A percentile compares a stretch with the other conserved stretches of the same genome.
These are phyloP conservation scores for Drechslerella stenobrocha DNA, from an alignment of 2,329 filamentous ascomycete species.

Conservation along the genomic window DNA sequence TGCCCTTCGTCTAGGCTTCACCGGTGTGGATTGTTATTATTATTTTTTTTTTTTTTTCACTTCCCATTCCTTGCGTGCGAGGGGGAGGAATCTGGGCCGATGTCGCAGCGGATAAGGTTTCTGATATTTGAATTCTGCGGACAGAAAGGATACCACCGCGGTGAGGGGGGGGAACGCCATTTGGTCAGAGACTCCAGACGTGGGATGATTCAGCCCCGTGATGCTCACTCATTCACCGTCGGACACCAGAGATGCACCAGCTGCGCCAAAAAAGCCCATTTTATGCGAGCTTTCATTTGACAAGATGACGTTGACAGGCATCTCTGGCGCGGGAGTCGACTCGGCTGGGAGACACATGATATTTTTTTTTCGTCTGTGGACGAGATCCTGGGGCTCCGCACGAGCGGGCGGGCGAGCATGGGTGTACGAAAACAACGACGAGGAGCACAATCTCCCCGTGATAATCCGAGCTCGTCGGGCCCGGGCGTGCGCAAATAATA, in stretches of 20 bases:
- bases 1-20: conserved; percentile 28
- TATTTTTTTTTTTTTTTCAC: too few species aligned
- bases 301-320: conserved; percentile 37
- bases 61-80: conserved; percentile 12
- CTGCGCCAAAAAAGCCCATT: too few species aligned
- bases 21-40: conserved; percentile 15
- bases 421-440: conserved; percentile 42
- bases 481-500: conserved; percentile 22
- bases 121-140: conserved; percentile 46
- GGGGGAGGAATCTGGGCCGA: conserved; percentile 12
- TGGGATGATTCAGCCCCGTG: conserved; percentile 49
- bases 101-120: conserved; percentile 33
- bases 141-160: conserved; percentile 30
- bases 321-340: conserved; percentile 44
- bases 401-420: conserved; percentile 33
- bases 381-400: conserved; percentile 46
- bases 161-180: conserved; percentile 26
- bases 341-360: conserved; percentile 46
- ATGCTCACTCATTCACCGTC: too few species aligned
- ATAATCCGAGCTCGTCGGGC: conserved; percentile 46
- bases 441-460: conserved; percentile 27
- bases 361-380: conserved; percentile 39
- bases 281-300: conserved; percentile 1
- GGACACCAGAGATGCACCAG: too few species aligned
- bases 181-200: conserved; percentile 45